Evolutionary conservation across 2,329 filamentous ascomycete genomes (phyloP), one percentile per base, ranked within the genome.

Genomic region (Fusarium sp.): DNA sequence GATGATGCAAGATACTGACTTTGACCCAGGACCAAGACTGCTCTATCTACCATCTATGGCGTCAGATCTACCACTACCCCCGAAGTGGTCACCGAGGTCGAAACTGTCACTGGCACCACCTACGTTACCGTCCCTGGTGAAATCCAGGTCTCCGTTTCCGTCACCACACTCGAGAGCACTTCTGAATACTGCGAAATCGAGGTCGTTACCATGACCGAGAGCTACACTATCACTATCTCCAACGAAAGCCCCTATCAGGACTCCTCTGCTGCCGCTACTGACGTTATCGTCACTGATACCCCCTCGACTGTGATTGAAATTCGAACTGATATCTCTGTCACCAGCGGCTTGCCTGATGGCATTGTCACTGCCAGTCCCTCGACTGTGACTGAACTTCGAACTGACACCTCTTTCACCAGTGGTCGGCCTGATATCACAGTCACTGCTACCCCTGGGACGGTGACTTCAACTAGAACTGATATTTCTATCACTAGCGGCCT

Each of bases 1-100:
- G 18, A 35, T 11, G 27, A 15, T 33, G 3, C 11, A n/a, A 9
- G 14, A 9, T 11, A 51, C 58, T 72, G 43, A 75, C 54, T 23
- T 21, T 11, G 11, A 20, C 25, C 10, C 17, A 79, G 78, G 37
- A 80, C 78, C 10, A 72, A 75, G 47, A 79, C 78, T 20, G 68
- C 71, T 20, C 58, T 76, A 40, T 72, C 72, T 21, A 79, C 78
- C 40, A 71, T 79, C 51, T 80, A 78, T 64, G 76, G 70, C 49
- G 55, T 76, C 54, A 70, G 63, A 29, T 71, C 54, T 17, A 52
- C 66, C 6, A 57, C 67, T 11, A 49, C 66, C n/a, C 58, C 63
- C 13, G 53, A 66, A 11, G 58, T 65, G 13, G 60, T 61, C n/a
- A 72, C 71, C 42, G 50, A 63, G 36, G 55, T 71, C 20, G 67